Conservation (phyloP, 176 grass and related monocot genomes). For the Musa troglodytarum region DNA sequence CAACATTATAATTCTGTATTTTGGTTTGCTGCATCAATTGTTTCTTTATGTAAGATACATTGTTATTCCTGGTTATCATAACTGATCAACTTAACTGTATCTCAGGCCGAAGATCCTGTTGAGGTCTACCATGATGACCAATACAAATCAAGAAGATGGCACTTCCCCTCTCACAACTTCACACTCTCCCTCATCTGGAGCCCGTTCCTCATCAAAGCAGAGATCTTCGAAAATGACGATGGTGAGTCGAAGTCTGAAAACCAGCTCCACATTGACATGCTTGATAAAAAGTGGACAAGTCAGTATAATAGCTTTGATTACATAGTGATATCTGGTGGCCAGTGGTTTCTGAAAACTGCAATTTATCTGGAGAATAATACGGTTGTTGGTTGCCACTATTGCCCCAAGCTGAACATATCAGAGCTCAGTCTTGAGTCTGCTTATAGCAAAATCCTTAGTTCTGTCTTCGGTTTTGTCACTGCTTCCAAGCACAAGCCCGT, state of each 20-base stretch:
- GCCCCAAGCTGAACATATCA: slow-evolving; percentile 54
- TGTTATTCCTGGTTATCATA: too few relatives aligned
- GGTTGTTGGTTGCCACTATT: slow-evolving; percentile 72
- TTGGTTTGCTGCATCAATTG: too few relatives aligned
- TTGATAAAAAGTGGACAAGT: slow-evolving; percentile 58
- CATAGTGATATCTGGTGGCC: slow-evolving; percentile 58
- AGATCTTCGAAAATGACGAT: slow-evolving; percentile 13
- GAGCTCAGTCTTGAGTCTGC: slow-evolving; percentile 57
- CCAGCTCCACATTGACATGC: slow-evolving; percentile 44
- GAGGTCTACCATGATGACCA: slow-evolving; percentile 11
- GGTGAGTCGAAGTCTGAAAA: slow-evolving; percentile 54
- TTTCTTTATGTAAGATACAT: too few relatives aligned
- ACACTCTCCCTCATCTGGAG: slow-evolving; percentile 84
- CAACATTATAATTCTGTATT: too few relatives aligned
- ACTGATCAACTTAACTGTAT: background rate
- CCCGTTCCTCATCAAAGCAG: slow-evolving; percentile 60
- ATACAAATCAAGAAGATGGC: slow-evolving; percentile 19
- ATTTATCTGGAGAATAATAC: slow-evolving; percentile 54
- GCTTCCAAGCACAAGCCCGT: slow-evolving; percentile 30
- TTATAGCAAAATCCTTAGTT: slow-evolving; percentile 33
- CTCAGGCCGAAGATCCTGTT: slow-evolving; percentile 3
- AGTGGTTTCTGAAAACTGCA: slow-evolving; percentile 83
- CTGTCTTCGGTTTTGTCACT: slow-evolving; percentile 4
- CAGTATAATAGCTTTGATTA: slow-evolving; percentile 42
- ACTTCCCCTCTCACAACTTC: slow-evolving; percentile 12